These are phyloP conservation scores for Tolypocladium tropicale DNA, from an alignment of 2,329 filamentous ascomycete genomes.

Conservation along the genomic window DNA sequence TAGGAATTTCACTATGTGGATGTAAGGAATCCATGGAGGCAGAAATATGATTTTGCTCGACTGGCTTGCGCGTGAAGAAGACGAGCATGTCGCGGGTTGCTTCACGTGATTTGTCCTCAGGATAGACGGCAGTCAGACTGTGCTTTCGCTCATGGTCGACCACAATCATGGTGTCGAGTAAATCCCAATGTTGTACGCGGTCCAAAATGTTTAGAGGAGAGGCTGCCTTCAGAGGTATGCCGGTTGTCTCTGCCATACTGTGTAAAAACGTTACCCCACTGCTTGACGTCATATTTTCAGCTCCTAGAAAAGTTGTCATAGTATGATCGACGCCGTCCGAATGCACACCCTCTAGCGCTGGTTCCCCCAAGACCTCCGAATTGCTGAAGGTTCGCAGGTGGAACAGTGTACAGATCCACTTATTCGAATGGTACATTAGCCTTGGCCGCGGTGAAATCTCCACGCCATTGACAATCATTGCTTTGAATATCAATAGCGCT, in stretches of 20 bases:
- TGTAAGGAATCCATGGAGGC: constrained; percentile 13
- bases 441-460: constrained; percentile 10
- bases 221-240: constrained; percentile 10
- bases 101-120: constrained; percentile 10
- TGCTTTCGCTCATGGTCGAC: constrained; percentile 18
- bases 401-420: constrained; percentile 17
- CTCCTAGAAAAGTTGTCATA: constrained; percentile 18
- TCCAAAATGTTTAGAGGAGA: constrained; percentile 10
- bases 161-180: constrained; percentile 17
- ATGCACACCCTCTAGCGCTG: constrained; percentile 21
- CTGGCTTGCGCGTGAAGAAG: constrained; percentile 18
- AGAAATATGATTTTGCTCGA: constrained; percentile 11
- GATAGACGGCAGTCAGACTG: constrained; percentile 13
- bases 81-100: constrained; percentile 18
- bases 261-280: constrained; percentile 20
- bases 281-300: constrained; percentile 15
- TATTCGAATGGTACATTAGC: constrained; percentile 15
- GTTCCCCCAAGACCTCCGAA: constrained; percentile 16
- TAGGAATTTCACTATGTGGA: constrained; percentile 13
- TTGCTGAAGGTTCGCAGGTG: constrained; percentile 17
- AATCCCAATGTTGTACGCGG: constrained; percentile 13
- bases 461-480: constrained; percentile 15
- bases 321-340: constrained; percentile 21
- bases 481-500: constrained; percentile 19
- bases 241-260: constrained; percentile 14